Base-by-base conservation (phyloP, 176 grass and related monocot species). In the Calamus simplicifolius region DNA sequence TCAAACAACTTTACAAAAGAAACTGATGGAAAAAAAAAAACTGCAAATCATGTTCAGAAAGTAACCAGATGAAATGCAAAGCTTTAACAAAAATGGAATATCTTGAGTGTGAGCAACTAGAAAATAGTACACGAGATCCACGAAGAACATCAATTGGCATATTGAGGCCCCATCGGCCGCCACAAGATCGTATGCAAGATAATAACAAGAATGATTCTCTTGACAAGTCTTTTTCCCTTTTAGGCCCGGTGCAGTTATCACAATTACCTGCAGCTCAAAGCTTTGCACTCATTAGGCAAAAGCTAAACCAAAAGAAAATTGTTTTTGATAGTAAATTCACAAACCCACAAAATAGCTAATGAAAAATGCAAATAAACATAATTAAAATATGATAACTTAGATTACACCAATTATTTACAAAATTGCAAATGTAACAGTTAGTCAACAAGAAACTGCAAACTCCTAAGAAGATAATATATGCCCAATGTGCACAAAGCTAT, bases 101-200 rank as follows among this genome's bases (percentile, higher is more conserved):
- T 2, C 12, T 43, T 3, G 2, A 43, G 8, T 43, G 7, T 43
- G 35, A 43, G 35, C 35, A 13, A 43, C 50, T 49, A 57, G 26
- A 68, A 67, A 65, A 79, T 48, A 48, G 5, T 91, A 97, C 92
- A 48, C 66, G 69, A 87, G 87, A 90, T 73, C 92, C 92, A 49
- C 84, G 86, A 69, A 97, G 92, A 85, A 97, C 66, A 63, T 91
- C 92, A 54, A 91, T 63, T 56, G 83, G 92, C 76, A 97, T 80
- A 77, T 97, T 90, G 63, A 88, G 79, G 57, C 92, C 92, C 76
- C 87, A 97, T 29, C 29, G 57, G 50, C 92, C 87, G 29, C 92
- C 80, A 55, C 92, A 97, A 51, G 78, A 97, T 70, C 77, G 90
- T 68, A 97, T 80, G 72, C 83, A 91, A 30, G 92, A 97, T 48